Conservation (phyloP, 257 asterid genomes). For the Capsicum rhomboideum region DNA sequence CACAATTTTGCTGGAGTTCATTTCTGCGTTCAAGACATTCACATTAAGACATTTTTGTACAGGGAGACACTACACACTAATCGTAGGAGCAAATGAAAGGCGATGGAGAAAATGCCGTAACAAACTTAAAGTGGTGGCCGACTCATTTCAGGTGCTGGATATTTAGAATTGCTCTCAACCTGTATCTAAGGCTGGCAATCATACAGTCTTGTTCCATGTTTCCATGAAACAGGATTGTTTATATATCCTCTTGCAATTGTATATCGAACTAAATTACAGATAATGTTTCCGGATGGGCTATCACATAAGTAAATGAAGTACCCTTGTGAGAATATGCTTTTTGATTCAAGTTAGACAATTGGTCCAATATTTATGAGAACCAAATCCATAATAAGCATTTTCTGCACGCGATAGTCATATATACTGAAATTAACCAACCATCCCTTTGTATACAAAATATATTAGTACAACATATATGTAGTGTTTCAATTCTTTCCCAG, state of each 20-base stretch:
- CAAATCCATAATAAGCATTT: too few species aligned
- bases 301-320: not conserved
- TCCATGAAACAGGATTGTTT: not conserved
- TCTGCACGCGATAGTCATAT: too few species aligned
- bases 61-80: conserved; percentile 77
- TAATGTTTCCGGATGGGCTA: not conserved
- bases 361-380: not conserved
- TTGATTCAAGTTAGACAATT: not conserved
- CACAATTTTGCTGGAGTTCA: not conserved
- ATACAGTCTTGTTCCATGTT: not conserved
- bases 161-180: conserved; percentile 31
- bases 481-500: too few species aligned
- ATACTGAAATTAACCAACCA: too few species aligned
- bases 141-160: conserved; percentile 67
- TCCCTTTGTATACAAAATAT: too few species aligned
- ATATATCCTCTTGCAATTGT: not conserved
- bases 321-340: not conserved
- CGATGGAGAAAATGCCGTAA: conserved; percentile 62
- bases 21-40: too few species aligned
- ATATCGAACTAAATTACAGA: not conserved
- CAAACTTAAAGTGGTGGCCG: conserved; percentile 84
- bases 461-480: too few species aligned
- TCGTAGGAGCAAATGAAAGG: conserved; percentile 81
- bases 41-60: not conserved
- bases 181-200: not conserved